Percentiles rank a stretch among this genome's conserved stretches.
phyloP scores from a whole-genome alignment of 495 filamentous ascomycete species.

The Lepraria neglecta region DNA sequence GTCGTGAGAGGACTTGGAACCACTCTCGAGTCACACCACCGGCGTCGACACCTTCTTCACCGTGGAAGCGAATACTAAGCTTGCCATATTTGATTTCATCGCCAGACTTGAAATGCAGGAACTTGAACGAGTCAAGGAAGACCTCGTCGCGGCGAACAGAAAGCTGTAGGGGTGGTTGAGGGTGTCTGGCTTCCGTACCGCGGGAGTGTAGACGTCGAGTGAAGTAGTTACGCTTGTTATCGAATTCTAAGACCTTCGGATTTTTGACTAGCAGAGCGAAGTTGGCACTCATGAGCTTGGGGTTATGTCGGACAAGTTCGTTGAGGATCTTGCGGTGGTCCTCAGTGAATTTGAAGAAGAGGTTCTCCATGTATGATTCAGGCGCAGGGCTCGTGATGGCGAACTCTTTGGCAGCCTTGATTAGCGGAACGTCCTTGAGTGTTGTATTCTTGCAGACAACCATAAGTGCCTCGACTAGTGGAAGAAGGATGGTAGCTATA shows the following conservation, averaged over 20 bases:
- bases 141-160: constrained; percentile 88
- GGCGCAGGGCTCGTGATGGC: constrained; percentile 69
- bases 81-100: constrained; percentile 98
- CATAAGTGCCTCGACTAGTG: constrained; percentile 93
- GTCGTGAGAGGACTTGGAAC: constrained; percentile 95
- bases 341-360: constrained; percentile 98
- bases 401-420: constrained; percentile 59
- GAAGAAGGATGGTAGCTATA: constrained; percentile 88
- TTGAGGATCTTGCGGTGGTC: constrained; percentile 98
- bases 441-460: constrained; percentile 97
- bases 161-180: constrained; percentile 76
- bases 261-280: constrained; percentile 96
- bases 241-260: constrained; percentile 96
- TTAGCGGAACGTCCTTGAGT: constrained; percentile 59
- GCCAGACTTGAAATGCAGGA: constrained; percentile 86
- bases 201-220: constrained; percentile 83
- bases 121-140: constrained; percentile 97
- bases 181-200: constrained; percentile 53
- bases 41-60: constrained; percentile 96
- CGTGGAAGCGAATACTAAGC: constrained; percentile 93
- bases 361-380: constrained; percentile 72
- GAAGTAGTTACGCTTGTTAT: constrained; percentile 99
- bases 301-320: constrained; percentile 92
- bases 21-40: constrained; percentile 97
- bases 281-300: constrained; percentile 95